Conservation (phyloP, 2,329 filamentous ascomycete genomes). For the Orbilia brochopaga region DNA sequence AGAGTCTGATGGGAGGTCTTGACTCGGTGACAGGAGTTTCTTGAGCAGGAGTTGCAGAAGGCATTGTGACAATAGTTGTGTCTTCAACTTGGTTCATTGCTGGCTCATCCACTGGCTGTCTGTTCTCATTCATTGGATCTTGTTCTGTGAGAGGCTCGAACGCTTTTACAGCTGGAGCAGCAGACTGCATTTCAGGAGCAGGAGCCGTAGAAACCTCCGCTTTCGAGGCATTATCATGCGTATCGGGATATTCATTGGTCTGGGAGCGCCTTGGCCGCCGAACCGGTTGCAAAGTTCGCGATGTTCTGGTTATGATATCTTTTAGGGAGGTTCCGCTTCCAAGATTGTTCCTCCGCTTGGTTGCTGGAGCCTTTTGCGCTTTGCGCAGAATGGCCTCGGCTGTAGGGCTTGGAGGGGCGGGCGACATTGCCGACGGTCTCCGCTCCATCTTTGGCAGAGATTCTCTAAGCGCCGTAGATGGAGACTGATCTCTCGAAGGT, state of each 20-base stretch:
- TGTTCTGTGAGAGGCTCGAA: not conserved
- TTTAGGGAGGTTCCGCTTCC: constrained; percentile 23
- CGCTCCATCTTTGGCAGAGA: constrained; percentile 32
- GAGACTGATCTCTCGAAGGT: constrained; percentile 19
- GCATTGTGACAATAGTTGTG: not conserved
- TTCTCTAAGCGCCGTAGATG: constrained; percentile 39
- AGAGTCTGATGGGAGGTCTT: constrained; percentile 26
- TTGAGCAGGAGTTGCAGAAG: not conserved
- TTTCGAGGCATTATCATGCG: not conserved
- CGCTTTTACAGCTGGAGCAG: not conserved
- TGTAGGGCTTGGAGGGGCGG: constrained; percentile 28
- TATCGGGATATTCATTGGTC: not conserved
- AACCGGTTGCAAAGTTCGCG: constrained; percentile 3
- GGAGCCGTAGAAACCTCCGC: not conserved
- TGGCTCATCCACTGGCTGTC: not conserved
- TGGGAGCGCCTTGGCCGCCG: not conserved
- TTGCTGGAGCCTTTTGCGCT: constrained; percentile 12
- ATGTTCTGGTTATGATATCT: constrained; percentile 35
- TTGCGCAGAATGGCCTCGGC: constrained; percentile 37
- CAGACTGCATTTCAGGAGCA: not conserved
- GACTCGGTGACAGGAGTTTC: constrained; percentile 11
- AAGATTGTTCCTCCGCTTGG: constrained; percentile 20
- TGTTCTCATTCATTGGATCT: not conserved
- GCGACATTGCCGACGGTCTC: not conserved
- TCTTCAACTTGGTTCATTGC: not conserved